Evolutionary conservation across 257 asterid species (phyloP).

Genomic region (Ilex aquifolium): DNA sequence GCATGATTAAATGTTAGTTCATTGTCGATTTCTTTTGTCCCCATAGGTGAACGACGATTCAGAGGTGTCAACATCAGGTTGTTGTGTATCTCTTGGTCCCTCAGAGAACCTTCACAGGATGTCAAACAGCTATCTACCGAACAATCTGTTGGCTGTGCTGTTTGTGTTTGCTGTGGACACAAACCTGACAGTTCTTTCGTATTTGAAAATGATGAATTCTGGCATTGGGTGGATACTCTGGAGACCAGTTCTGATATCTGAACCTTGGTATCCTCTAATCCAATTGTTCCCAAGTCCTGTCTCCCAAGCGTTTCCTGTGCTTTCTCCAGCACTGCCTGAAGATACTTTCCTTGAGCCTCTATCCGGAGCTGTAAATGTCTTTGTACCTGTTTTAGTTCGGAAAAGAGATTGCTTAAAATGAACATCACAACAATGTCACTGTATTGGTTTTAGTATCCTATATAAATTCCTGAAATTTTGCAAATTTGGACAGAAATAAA

Average conservation of each 20-base stretch:
- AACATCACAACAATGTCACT: no score
- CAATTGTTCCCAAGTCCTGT: conserved; percentile 55
- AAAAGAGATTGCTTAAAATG: conserved; percentile 14
- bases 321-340: conserved; percentile 84
- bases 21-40: conserved; percentile 26
- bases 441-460: no score
- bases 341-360: conserved; percentile 85
- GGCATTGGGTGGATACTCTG: conserved; percentile 72
- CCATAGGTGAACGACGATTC: conserved; percentile 31
- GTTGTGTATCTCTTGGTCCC: conserved; percentile 53
- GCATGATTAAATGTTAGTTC: conserved; percentile 31
- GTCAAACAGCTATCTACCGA: conserved; percentile 77
- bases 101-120: conserved; percentile 52
- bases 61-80: conserved; percentile 32
- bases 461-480: no score
- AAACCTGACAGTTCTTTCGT: conserved; percentile 48
- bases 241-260: conserved; percentile 75
- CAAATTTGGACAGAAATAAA: no score
- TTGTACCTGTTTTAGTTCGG: conserved; percentile 57
- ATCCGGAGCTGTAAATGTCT: conserved; percentile 75
- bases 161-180: conserved; percentile 46
- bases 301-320: conserved; percentile 86
- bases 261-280: conserved; percentile 75
- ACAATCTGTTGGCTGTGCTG: conserved; percentile 52
- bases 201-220: conserved; percentile 57